Base-by-base conservation (phyloP, 345 rosid genomes). In the Arabidopsis arenosa region DNA sequence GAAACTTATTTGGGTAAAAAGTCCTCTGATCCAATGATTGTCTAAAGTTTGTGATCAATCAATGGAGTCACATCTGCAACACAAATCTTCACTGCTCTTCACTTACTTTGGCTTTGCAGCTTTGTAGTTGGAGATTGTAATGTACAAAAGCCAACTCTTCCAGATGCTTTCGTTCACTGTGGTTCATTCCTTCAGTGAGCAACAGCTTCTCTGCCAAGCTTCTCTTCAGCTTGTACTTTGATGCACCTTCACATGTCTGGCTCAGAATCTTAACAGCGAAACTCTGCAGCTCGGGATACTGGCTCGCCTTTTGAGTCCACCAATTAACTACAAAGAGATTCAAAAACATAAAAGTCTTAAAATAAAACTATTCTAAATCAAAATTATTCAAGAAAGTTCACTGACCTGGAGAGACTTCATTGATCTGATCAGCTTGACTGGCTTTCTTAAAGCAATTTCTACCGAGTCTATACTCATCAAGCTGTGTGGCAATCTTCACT, bases 241-340 rank as follows among this genome's bases (percentile, higher is more conserved):
- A 79, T 51, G 84, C 83, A 35, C 87, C 90, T 40, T 82, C 88
- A 45, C 86, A 85, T 6, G 92, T 86, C 75, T 89, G 88, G 54
- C 89, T 83, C 62, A 86, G 58, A 12, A 87, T 58, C 58, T 84
- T 80, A 4, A 80, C 66, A 8, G 92, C 84, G 49, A 86, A 83
- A 41, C 72, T 80, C 72, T 86, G 88, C 77, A 87, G 82, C 78
- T 87, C 88, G 0, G 89, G 88, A 36, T 60, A 63, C 26, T 86
- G 45, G 49, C 48, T 76, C 57, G 88, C 89, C 55, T 84, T 85
- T 18, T 17, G 52, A 35, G 51, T 74, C 92, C 90, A 90, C 92
- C 92, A 88, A 40, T 81, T 66, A 33, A 65, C 92, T 89, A 79
- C 75, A 76, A 41, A 12, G 49, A 74, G 13, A 53, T 17, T 9